Evolutionary conservation across 495 filamentous ascomycete genomes (phyloP).

Genomic region (Elasticomyces elasticus): DNA sequence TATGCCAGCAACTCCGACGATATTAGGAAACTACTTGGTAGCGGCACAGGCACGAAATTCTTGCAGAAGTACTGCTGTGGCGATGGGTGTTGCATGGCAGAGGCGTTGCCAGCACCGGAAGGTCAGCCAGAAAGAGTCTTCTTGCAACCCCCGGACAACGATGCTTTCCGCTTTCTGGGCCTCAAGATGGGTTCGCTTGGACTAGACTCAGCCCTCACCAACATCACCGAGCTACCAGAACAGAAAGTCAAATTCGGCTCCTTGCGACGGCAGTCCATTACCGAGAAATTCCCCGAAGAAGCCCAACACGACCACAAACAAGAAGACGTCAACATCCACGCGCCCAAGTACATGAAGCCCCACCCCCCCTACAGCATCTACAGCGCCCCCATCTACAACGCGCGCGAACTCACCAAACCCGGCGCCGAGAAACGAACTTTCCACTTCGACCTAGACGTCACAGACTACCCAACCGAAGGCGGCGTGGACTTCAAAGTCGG

Average conservation of each 20-base stretch:
- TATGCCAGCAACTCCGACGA: conserved; percentile 42
- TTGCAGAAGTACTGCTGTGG: conserved; percentile 66
- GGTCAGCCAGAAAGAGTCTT: conserved; percentile 45
- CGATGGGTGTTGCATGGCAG: conserved; percentile 77
- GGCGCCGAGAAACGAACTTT: conserved; percentile 95
- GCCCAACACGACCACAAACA: conserved; percentile 21
- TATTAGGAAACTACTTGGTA: conserved; percentile 54
- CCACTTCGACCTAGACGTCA: conserved; percentile 94
- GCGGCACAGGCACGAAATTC: conserved; percentile 47
- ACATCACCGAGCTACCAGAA: conserved; percentile 58
- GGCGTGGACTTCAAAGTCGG: conserved; percentile 93
- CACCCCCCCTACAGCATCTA: conserved; percentile 88
- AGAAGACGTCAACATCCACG: conserved; percentile 47
- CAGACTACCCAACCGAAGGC: conserved; percentile 78
- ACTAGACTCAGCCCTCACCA: conserved; percentile 56
- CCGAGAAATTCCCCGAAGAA: conserved; percentile 21
- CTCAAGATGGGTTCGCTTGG: conserved; percentile 67
- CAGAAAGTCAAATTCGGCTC: conserved; percentile 57
- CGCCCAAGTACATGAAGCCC: conserved; percentile 85
- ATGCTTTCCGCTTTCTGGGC: conserved; percentile 67
- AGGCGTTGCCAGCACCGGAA: conserved; percentile 44
- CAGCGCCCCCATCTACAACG: conserved; percentile 67
- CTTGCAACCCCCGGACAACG: conserved; percentile 63
- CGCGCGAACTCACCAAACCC: conserved; percentile 75
- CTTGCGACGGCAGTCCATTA: conserved; percentile 15